Base-by-base conservation (phyloP, 2,329 filamentous ascomycete species). In the Colletotrichum tamarilloi region DNA sequence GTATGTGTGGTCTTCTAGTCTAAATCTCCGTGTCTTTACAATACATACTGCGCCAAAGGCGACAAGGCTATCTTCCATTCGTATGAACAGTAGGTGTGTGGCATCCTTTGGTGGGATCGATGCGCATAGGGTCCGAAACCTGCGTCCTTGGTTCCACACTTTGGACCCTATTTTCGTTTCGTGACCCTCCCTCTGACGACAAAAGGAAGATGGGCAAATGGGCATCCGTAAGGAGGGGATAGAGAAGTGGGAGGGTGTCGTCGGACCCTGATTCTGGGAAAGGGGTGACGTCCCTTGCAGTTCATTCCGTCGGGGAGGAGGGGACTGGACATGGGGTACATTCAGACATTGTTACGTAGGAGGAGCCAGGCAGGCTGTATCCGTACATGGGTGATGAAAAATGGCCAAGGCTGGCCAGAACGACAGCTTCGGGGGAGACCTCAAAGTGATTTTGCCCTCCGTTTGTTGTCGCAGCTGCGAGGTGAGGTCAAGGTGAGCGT, bases 51-150 rank as follows among this genome's bases (percentile, higher is more conserved):
- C 16, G 7, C 19, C 16, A 49, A n/a, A n/a, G 19, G 42, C 19
- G 7, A 49, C 42, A n/a, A n/a, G 19, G 42, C 19, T 49, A 35
- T 30, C 28, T 30, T 30, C 8, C 28, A 42, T 49, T 49, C 42
- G 42, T 49, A n/a, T 49, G 7, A 49, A 49, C 14, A 26, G 26
- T 30, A 6, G 11, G 30, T 58, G 57, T 19, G 32, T 35, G 32
- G 60, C 14, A 24, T 12, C 26, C 8, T 65, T 5, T 30, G 30
- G 62, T 30, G 52, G 52, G 59, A 65, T 30, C 28, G 60, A 70
- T 70, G 67, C 67, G 67, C 56, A 35, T 66, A 73, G 71, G 71
- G 71, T 73, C 71, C 28, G 65, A 62, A 73, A 62, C 71, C 67
- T 42, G 71, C 62, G 46, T 58, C 66, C 66, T 60, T 64, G 32